These are phyloP conservation scores for Forsythia suspensa DNA, from an alignment of 257 asterid species.

Conservation along the genomic window DNA sequence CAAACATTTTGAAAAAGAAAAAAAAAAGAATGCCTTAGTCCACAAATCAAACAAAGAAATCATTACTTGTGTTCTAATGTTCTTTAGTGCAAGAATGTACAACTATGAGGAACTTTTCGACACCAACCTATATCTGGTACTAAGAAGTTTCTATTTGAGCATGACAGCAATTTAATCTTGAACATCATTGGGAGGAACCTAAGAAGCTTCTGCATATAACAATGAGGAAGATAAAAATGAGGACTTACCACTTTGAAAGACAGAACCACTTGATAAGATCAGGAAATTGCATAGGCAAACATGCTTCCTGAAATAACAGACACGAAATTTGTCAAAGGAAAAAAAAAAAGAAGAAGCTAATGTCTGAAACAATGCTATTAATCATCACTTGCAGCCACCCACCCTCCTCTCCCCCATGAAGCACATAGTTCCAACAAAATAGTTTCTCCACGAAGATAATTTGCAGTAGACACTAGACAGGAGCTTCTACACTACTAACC, in stretches of 20 bases:
- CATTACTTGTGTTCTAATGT: neutral
- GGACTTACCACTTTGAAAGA: constrained; percentile 45
- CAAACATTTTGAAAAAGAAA: neutral
- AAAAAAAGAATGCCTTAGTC: neutral
- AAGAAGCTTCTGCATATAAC: constrained; percentile 5
- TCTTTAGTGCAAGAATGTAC: constrained; percentile 1
- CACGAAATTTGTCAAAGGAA: constrained; percentile 10
- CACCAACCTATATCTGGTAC: neutral
- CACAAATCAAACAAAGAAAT: constrained; percentile 4
- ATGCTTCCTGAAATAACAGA: constrained; percentile 57
- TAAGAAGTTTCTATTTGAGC: neutral
- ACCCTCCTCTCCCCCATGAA: neutral
- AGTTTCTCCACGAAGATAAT: constrained; percentile 1
- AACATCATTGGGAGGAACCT: constrained; percentile 9
- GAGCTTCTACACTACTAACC: neutral
- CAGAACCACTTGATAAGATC: constrained; percentile 30
- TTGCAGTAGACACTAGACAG: constrained; percentile 10
- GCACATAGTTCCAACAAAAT: neutral
- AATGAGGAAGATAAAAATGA: neutral
- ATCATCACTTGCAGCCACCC: neutral
- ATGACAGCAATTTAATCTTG: neutral
- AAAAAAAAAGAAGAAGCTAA: neutral
- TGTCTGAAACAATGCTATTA: neutral
- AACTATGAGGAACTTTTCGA: neutral
- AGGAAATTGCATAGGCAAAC: constrained; percentile 66